Evolutionary conservation across 306 rosid genomes (phyloP).

Genomic region (Cicer chorassanicum): DNA sequence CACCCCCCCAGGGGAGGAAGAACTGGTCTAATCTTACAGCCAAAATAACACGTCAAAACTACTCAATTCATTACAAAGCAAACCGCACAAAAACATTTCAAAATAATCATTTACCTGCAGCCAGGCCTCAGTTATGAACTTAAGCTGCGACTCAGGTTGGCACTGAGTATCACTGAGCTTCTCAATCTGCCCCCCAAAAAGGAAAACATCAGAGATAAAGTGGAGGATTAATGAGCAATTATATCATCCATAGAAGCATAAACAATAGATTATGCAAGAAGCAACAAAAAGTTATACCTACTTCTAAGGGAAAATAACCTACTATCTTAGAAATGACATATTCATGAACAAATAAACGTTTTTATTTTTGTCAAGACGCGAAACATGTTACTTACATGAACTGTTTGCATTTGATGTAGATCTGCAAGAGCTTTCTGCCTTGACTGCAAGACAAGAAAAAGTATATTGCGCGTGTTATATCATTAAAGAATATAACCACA

Average conservation of each 20-base stretch:
- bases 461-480: constrained; percentile 28
- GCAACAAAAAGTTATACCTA: not conserved
- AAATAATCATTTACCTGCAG: constrained; percentile 64
- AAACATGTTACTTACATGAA: constrained; percentile 65
- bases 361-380: not conserved
- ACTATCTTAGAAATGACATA: constrained; percentile 2
- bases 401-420: constrained; percentile 86
- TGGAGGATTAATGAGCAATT: constrained; percentile 22
- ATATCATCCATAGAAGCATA: constrained; percentile 23
- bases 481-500: constrained; percentile 32
- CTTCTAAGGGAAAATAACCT: constrained; percentile 13
- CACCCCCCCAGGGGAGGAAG: constrained; percentile 3
- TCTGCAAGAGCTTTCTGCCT: constrained; percentile 94
- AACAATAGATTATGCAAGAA: not conserved
- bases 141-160: constrained; percentile 95
- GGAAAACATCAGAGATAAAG: not conserved
- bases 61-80: constrained; percentile 15
- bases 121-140: constrained; percentile 98
- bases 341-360: not conserved
- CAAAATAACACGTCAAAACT: not conserved
- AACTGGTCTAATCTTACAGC: constrained; percentile 4
- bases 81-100: constrained; percentile 24
- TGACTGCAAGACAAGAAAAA: constrained; percentile 61
- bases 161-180: constrained; percentile 88
- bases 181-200: constrained; percentile 65